A percentile compares a stretch with the other conserved stretches of the same genome.
Evolutionary conservation across 2,329 filamentous ascomycete genomes (phyloP).

Genomic region (Aspergillus sclerotialis): DNA sequence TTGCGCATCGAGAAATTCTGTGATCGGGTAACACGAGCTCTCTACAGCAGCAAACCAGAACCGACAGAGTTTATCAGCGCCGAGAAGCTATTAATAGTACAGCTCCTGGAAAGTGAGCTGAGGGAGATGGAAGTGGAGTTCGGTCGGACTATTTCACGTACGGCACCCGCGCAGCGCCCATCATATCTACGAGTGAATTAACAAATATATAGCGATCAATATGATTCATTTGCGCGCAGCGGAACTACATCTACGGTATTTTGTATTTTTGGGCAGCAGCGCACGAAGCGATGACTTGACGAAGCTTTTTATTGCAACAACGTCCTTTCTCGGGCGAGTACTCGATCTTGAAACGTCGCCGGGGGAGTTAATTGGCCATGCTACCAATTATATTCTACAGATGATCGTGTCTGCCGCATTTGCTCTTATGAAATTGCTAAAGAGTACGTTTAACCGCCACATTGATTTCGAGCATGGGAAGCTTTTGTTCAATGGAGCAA

Average conservation of each 20-base stretch:
- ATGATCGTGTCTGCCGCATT: slow-evolving; percentile 60
- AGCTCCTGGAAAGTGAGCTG: slow-evolving; percentile 38
- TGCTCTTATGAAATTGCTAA: slow-evolving; percentile 57
- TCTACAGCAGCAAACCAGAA: slow-evolving; percentile 52
- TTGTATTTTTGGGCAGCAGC: slow-evolving; percentile 40
- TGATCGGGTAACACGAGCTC: slow-evolving; percentile 49
- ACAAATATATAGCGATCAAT: slow-evolving; percentile 29
- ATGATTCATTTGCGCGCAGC: slow-evolving; percentile 41
- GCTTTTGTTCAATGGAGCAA: slow-evolving; percentile 50
- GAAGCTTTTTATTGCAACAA: slow-evolving; percentile 40
- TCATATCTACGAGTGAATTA: too few species aligned
- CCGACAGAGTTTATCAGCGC: slow-evolving; percentile 42
- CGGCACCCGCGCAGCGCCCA: slow-evolving; percentile 1
- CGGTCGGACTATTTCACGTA: slow-evolving; percentile 29
- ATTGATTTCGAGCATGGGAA: slow-evolving; percentile 50
- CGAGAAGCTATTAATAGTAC: slow-evolving; percentile 37
- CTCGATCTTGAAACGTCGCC: slow-evolving; percentile 37
- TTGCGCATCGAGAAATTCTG: slow-evolving; percentile 52
- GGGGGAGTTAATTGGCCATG: slow-evolving; percentile 45
- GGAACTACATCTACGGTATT: slow-evolving; percentile 39
- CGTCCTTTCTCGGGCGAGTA: slow-evolving; percentile 39
- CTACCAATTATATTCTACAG: slow-evolving; percentile 57
- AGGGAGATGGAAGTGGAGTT: slow-evolving; percentile 48
- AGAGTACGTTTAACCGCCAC: slow-evolving; percentile 53
- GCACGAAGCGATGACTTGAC: slow-evolving; percentile 35